These are phyloP conservation scores for Penicillium sp. DNA, from an alignment of 2,329 filamentous ascomycete species.

Conservation along the genomic window DNA sequence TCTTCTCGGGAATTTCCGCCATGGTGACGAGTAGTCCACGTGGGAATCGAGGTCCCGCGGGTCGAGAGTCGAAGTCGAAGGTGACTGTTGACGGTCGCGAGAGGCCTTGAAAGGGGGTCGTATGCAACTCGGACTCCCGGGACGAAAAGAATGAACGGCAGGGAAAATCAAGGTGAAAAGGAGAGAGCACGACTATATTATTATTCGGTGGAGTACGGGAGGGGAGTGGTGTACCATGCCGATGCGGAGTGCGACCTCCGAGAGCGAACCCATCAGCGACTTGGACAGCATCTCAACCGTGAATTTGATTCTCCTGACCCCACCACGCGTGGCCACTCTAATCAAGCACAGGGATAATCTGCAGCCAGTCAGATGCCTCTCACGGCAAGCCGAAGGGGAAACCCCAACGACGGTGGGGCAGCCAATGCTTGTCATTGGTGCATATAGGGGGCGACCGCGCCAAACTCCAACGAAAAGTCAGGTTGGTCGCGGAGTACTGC, in stretches of 20 bases:
- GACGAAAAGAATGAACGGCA: background rate
- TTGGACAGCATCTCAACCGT: conserved; percentile 7
- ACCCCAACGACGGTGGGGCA: conserved; percentile 9
- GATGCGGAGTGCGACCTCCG: background rate
- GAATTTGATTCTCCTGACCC: conserved; percentile 5
- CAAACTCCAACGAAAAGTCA: conserved; percentile 16
- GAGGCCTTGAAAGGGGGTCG: background rate
- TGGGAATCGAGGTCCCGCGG: background rate
- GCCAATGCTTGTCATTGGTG: conserved; percentile 14
- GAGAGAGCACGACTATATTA: conserved; percentile 9
- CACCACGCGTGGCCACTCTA: conserved; percentile 15
- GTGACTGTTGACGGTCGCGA: background rate
- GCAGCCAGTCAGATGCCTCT: conserved; percentile 12
- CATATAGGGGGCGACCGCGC: conserved; percentile 8
- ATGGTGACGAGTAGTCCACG: conserved; percentile 6
- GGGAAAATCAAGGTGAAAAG: conserved; percentile 1
- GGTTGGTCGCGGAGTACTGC: conserved; percentile 10
- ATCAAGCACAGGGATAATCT: conserved; percentile 11
- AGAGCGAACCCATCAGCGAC: background rate
- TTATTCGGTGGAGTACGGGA: conserved; percentile 6
- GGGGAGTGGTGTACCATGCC: background rate
- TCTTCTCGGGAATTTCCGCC: conserved; percentile 23
- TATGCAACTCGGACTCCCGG: background rate
- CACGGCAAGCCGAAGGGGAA: conserved; percentile 7
- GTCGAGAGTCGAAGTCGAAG: background rate